phyloP scores from a whole-genome alignment of 495 filamentous ascomycete species.

The Mytilinidion resinicola region DNA sequence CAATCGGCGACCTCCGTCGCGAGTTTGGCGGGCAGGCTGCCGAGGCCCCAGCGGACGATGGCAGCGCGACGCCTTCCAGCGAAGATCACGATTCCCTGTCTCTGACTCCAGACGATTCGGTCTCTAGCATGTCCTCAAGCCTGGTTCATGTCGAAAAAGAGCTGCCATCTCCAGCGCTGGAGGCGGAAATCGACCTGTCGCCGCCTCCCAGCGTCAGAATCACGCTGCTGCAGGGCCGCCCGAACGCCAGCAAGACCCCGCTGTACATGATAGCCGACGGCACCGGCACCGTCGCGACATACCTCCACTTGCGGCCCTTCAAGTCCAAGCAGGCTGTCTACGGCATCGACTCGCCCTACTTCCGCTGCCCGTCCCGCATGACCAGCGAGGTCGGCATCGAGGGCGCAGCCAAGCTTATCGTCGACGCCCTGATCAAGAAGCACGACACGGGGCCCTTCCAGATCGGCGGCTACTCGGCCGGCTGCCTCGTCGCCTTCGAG shows the following conservation, averaged over 20 bases:
- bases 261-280: constrained; percentile 25
- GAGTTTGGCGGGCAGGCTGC: neutral
- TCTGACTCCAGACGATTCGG: too few species aligned
- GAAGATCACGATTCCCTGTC: too few species aligned
- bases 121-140: too few species aligned
- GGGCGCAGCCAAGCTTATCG: constrained; percentile 14
- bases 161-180: too few species aligned
- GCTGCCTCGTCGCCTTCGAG: constrained; percentile 18
- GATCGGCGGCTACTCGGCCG: constrained; percentile 24
- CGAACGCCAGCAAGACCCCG: constrained; percentile 13
- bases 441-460: constrained; percentile 15
- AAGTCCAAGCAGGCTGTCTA: constrained; percentile 13
- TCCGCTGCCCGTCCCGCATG: constrained; percentile 12
- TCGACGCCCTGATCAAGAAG: constrained; percentile 17
- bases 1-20: constrained; percentile 5
- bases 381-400: constrained; percentile 13
- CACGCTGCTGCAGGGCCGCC: constrained; percentile 22
- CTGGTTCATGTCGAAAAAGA: too few species aligned
- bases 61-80: too few species aligned
- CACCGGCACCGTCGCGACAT: constrained; percentile 7
- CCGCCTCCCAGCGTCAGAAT: constrained; percentile 17
- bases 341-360: constrained; percentile 23
- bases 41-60: too few species aligned
- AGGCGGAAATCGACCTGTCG: neutral
- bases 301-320: constrained; percentile 21